Percentiles rank a stretch among this genome's conserved stretches.
Evolutionary conservation across 768 basidiomycete species (phyloP).

Genomic region (Suillus ampliporus): DNA sequence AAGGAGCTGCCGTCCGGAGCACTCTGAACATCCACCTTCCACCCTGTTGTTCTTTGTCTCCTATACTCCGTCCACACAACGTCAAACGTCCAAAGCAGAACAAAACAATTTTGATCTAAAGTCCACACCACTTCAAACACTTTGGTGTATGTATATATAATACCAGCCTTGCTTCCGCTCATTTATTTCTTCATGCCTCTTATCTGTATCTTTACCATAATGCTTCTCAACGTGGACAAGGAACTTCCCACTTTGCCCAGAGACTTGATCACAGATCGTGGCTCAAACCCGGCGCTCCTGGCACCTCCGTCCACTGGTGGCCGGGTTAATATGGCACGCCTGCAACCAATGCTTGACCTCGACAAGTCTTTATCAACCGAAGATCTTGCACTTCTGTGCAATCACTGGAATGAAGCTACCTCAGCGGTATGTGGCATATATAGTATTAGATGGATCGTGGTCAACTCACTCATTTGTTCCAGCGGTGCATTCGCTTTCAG

Average conservation of each 20-base stretch:
- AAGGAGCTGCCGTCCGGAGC: background rate
- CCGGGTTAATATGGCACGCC: slow-evolving; percentile 10
- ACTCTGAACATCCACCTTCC: background rate
- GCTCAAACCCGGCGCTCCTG: background rate
- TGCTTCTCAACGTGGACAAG: slow-evolving; percentile 26
- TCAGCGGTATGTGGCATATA: slow-evolving; percentile 21
- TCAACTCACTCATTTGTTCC: background rate
- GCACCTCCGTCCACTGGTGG: background rate
- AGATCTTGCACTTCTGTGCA: slow-evolving; percentile 25
- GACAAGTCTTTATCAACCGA: slow-evolving; percentile 25
- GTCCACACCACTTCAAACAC: background rate
- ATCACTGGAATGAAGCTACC: slow-evolving; percentile 33
- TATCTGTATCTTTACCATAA: background rate
- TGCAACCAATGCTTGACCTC: slow-evolving; percentile 20
- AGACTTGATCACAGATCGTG: slow-evolving; percentile 2
- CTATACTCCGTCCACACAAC: background rate
- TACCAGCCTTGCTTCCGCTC: background rate
- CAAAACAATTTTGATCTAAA: too few species aligned
- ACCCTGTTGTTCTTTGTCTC: background rate
- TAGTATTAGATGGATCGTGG: slow-evolving; percentile 3
- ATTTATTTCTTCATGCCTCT: background rate
- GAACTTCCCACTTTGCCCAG: slow-evolving; percentile 27
- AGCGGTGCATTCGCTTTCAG: slow-evolving; percentile 31
- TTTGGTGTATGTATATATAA: background rate
- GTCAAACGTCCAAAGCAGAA: background rate